phyloP scores from a whole-genome alignment of 2,329 filamentous ascomycete species.

The Fusarium sp. region DNA sequence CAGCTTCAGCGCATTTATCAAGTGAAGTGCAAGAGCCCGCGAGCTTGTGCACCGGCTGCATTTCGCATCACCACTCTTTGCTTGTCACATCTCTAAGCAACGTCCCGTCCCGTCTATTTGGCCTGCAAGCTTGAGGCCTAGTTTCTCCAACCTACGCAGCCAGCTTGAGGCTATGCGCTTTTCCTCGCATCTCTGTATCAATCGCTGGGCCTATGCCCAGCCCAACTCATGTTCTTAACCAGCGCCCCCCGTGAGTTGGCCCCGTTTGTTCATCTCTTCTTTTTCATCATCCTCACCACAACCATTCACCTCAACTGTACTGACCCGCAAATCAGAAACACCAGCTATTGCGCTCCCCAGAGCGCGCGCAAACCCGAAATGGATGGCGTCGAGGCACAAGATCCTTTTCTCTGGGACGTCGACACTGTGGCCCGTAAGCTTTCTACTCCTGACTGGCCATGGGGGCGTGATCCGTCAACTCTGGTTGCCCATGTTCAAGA shows the following conservation, averaged over 20 bases:
- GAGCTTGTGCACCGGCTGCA: background rate
- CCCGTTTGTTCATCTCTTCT: background rate
- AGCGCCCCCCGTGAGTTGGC: conserved; percentile 3
- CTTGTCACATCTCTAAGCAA: background rate
- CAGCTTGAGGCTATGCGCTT: conserved; percentile 36
- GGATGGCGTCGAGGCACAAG: conserved; percentile 53
- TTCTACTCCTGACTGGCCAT: conserved; percentile 66
- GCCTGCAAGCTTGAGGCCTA: background rate
- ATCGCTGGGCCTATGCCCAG: conserved; percentile 28
- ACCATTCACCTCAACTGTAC: background rate
- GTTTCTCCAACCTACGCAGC: conserved; percentile 10
- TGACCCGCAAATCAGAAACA: conserved; percentile 12
- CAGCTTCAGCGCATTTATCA: background rate
- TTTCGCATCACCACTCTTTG: background rate
- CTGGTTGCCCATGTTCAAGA: conserved; percentile 70
- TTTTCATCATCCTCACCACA: background rate
- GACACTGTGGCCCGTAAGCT: conserved; percentile 76
- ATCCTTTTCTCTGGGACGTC: conserved; percentile 82
- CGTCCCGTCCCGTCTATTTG: background rate
- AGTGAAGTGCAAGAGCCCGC: background rate
- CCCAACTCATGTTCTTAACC: conserved; percentile 25
- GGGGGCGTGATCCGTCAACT: conserved; percentile 59
- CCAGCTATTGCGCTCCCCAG: conserved; percentile 3
- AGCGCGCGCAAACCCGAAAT: conserved; percentile 35
- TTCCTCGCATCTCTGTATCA: conserved; percentile 2